Percentiles rank a stretch among this genome's conserved stretches.
Conservation (phyloP, 139 green algal species). For the Marvania coccoides region DNA sequence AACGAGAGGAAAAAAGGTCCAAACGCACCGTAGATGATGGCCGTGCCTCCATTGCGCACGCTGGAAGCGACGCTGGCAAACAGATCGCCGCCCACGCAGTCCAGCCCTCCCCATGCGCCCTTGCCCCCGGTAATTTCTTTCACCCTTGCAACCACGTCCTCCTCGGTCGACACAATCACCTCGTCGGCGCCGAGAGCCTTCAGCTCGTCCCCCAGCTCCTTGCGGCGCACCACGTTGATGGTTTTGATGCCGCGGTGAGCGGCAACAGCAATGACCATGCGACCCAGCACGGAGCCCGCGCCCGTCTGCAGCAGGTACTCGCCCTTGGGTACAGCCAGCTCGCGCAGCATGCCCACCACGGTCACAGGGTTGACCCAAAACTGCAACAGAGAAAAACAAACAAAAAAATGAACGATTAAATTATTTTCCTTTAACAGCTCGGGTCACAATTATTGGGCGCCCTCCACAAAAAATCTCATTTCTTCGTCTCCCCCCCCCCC, state of each 20-base stretch:
- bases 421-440: no score
- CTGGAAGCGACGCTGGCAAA: background rate
- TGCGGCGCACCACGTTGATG: slow-evolving; percentile 40
- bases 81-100: slow-evolving; percentile 29
- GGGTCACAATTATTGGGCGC: no score
- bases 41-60: slow-evolving; percentile 2
- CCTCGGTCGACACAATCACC: slow-evolving; percentile 20
- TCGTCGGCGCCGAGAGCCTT: slow-evolving; percentile 27
- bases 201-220: slow-evolving; percentile 26
- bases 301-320: slow-evolving; percentile 44
- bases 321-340: slow-evolving; percentile 23
- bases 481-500: background rate
- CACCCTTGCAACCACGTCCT: slow-evolving; percentile 17
- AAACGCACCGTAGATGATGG: slow-evolving; percentile 20
- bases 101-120: slow-evolving; percentile 23
- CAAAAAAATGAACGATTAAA: no score
- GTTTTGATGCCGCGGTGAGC: slow-evolving; percentile 32
- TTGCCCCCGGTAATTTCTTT: slow-evolving; percentile 33
- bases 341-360: slow-evolving; percentile 34
- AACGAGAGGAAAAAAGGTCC: no score
- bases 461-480: no score
- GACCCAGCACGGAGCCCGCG: slow-evolving; percentile 38
- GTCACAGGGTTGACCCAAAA: slow-evolving; percentile 38
- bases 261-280: slow-evolving; percentile 28
- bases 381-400: background rate